Evolutionary conservation across 2,329 filamentous ascomycete genomes (phyloP).

Genomic region (Pseudocercospora cruenta): DNA sequence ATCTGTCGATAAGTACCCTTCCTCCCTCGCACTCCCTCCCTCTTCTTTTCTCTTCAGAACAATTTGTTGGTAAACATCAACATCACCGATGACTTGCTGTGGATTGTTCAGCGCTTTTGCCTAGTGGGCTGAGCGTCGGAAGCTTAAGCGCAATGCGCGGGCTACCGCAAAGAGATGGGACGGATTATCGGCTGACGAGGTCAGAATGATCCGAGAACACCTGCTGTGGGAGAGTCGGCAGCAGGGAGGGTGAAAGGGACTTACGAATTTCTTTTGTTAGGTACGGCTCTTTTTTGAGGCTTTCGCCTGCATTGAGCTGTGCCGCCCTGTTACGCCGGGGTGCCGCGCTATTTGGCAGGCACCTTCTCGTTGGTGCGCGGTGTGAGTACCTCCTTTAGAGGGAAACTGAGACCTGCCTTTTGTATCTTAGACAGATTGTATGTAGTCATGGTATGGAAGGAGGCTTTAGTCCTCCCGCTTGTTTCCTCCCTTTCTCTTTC

Average conservation of each 20-base stretch:
- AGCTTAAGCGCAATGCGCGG: not conserved
- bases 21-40: not conserved
- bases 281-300: not conserved
- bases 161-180: not conserved
- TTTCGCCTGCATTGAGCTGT: not conserved
- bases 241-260: not conserved
- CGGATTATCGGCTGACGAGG: not conserved
- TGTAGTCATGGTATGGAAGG: not conserved
- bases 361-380: not conserved
- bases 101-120: not conserved
- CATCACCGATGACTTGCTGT: not conserved
- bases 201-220: not conserved
- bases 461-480: not conserved
- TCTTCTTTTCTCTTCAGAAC: not conserved
- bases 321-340: not conserved
- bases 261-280: not conserved
- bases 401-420: slow-evolving; percentile 16
- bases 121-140: not conserved
- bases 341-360: not conserved
- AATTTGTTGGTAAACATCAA: not conserved
- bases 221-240: not conserved
- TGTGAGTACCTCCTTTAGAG: not conserved
- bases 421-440: not conserved
- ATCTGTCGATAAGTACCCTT: not conserved
- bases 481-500: not conserved